Conservation (phyloP, 1,139 yeast genomes). For the Wickerhamiella pararugosa region DNA sequence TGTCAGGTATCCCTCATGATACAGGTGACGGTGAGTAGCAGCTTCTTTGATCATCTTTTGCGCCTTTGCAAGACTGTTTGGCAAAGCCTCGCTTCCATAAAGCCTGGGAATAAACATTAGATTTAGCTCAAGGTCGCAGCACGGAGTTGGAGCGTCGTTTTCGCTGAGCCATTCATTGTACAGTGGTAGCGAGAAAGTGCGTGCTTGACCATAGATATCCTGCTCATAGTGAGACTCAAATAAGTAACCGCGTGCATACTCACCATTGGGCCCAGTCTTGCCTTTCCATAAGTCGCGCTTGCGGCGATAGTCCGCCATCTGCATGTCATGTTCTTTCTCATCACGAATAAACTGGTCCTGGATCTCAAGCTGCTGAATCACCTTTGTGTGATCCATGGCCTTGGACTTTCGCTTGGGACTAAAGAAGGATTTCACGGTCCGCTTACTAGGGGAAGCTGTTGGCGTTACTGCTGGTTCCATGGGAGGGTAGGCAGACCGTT, state of each 20-base stretch:
- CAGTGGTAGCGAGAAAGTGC: conserved; percentile 43
- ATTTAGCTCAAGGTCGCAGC: conserved; percentile 54
- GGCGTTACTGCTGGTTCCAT: conserved; percentile 3
- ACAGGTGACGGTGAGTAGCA: conserved; percentile 14
- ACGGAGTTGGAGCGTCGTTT: conserved; percentile 36
- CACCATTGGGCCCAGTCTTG: conserved; percentile 65
- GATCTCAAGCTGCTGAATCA: conserved; percentile 1
- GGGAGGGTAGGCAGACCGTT: neutral
- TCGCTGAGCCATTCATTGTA: conserved; percentile 57
- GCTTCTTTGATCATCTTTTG: conserved; percentile 19
- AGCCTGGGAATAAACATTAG: conserved; percentile 56
- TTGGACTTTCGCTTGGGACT: conserved; percentile 8
- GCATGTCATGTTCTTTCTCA: conserved; percentile 11
- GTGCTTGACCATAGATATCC: conserved; percentile 40
- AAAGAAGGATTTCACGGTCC: conserved; percentile 7
- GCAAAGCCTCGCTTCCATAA: conserved; percentile 36
- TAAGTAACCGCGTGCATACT: conserved; percentile 68
- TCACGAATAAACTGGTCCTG: conserved; percentile 5
- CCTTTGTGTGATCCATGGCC: neutral
- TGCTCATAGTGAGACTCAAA: conserved; percentile 48
- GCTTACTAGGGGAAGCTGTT: conserved; percentile 7
- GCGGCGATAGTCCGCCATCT: conserved; percentile 11
- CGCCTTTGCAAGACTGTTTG: conserved; percentile 26
- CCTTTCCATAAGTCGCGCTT: conserved; percentile 22
- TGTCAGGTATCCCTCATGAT: conserved; percentile 44